Conservation (phyloP, 108 stramenopile species). For the Fragilariopsis cylindrus region DNA sequence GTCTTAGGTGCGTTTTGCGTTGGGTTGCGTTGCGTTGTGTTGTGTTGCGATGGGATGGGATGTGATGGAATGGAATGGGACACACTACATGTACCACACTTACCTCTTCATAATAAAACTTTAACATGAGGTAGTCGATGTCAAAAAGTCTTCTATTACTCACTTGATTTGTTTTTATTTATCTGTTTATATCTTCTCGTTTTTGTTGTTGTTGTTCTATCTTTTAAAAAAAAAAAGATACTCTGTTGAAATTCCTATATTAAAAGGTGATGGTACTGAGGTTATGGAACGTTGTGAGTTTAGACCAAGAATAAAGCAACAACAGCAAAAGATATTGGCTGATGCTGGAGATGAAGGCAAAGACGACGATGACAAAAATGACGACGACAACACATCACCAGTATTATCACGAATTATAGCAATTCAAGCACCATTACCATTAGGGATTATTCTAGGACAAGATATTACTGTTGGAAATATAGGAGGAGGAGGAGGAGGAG, state of each 20-base stretch:
- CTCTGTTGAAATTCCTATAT: slow-evolving; percentile 72
- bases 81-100: no score
- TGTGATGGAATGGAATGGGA: no score
- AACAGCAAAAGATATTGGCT: background rate
- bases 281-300: slow-evolving; percentile 73
- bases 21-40: no score
- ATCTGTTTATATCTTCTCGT: no score
- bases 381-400: background rate
- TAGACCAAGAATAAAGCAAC: slow-evolving; percentile 42
- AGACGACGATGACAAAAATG: background rate
- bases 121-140: no score
- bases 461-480: slow-evolving; percentile 28
- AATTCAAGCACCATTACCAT: slow-evolving; percentile 54
- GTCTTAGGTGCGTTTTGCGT: no score
- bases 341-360: background rate
- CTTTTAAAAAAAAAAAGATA: slow-evolving; percentile 21
- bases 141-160: no score
- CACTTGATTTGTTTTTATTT: no score
- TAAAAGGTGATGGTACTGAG: slow-evolving; percentile 71
- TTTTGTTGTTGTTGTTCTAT: no score
- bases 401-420: slow-evolving; percentile 14
- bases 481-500: background rate
- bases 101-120: no score
- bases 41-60: no score
- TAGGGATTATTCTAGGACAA: slow-evolving; percentile 68